phyloP scores from a whole-genome alignment of 2,329 filamentous ascomycete species.

The Fusarium nematophilum region DNA sequence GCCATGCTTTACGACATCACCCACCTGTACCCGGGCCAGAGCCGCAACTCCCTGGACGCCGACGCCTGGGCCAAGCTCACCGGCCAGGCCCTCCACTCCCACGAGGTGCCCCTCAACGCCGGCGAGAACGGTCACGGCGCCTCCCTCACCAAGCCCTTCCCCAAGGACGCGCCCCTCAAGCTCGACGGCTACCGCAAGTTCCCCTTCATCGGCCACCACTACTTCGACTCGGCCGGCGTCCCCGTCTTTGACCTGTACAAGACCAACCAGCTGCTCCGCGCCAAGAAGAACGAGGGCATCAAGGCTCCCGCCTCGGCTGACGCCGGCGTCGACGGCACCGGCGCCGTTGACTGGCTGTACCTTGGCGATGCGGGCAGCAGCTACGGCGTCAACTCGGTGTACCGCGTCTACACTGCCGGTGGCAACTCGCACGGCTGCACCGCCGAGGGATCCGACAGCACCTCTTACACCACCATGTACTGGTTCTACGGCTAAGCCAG shows the following conservation, averaged over 20 bases:
- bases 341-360: conserved; percentile 67
- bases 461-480: conserved; percentile 68
- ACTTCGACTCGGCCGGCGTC: conserved; percentile 65
- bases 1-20: conserved; percentile 71
- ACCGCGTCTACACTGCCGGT: conserved; percentile 67
- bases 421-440: conserved; percentile 59
- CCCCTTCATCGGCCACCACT: conserved; percentile 72
- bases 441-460: conserved; percentile 59
- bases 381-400: conserved; percentile 56
- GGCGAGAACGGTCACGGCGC: conserved; percentile 51
- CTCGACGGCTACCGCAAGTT: conserved; percentile 51
- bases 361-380: conserved; percentile 57
- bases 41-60: conserved; percentile 50
- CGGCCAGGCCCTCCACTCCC: conserved; percentile 53
- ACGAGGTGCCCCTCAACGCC: conserved; percentile 62
- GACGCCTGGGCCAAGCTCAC: conserved; percentile 56
- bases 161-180: conserved; percentile 50
- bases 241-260: conserved; percentile 70
- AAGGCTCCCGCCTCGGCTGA: conserved; percentile 63
- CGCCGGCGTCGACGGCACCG: conserved; percentile 58
- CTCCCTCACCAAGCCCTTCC: conserved; percentile 59
- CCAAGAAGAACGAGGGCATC: conserved; percentile 61
- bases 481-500: conserved; percentile 62
- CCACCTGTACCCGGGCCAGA: conserved; percentile 60
- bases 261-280: conserved; percentile 53